phyloP scores from a whole-genome alignment of 495 filamentous ascomycete genomes.

The Penicillium roqueforti region DNA sequence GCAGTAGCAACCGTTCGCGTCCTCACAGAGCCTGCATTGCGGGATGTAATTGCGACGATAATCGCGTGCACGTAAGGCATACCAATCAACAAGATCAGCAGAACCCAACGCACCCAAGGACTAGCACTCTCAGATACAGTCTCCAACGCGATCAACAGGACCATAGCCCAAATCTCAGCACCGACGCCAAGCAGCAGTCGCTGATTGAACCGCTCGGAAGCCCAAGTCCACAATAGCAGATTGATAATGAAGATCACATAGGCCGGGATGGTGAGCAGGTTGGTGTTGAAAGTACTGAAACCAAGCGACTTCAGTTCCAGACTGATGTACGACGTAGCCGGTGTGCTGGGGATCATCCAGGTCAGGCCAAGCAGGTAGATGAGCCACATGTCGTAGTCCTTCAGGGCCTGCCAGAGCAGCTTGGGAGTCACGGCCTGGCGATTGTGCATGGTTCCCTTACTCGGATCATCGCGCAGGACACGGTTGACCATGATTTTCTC shows the following conservation, averaged over 20 bases:
- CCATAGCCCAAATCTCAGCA: conserved; percentile 53
- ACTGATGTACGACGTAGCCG: conserved; percentile 57
- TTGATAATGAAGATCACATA: conserved; percentile 48
- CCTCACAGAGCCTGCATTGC: conserved; percentile 64
- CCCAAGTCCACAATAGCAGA: conserved; percentile 46
- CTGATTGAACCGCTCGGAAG: conserved; percentile 52
- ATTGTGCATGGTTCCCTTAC: conserved; percentile 58
- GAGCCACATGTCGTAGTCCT: conserved; percentile 69
- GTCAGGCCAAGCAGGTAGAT: conserved; percentile 61
- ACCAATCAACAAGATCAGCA: conserved; percentile 51
- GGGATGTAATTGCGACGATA: conserved; percentile 61
- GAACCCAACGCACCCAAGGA: conserved; percentile 50
- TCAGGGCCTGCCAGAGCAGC: conserved; percentile 54
- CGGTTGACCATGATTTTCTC: conserved; percentile 58
- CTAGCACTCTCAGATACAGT: conserved; percentile 32
- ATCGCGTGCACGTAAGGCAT: conserved; percentile 64
- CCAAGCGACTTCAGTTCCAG: conserved; percentile 55
- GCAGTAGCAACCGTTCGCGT: conserved; percentile 60
- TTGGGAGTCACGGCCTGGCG: conserved; percentile 56
- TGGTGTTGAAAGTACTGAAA: conserved; percentile 64
- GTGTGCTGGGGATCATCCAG: conserved; percentile 51
- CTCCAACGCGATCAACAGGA: conserved; percentile 50
- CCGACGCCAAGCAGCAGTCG: conserved; percentile 49
- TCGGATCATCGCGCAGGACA: conserved; percentile 59
- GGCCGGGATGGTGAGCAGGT: conserved; percentile 63